Percentiles rank a stretch among this genome's conserved stretches.
Conservation (phyloP, 345 rosid genomes). For the Salix dunnii region DNA sequence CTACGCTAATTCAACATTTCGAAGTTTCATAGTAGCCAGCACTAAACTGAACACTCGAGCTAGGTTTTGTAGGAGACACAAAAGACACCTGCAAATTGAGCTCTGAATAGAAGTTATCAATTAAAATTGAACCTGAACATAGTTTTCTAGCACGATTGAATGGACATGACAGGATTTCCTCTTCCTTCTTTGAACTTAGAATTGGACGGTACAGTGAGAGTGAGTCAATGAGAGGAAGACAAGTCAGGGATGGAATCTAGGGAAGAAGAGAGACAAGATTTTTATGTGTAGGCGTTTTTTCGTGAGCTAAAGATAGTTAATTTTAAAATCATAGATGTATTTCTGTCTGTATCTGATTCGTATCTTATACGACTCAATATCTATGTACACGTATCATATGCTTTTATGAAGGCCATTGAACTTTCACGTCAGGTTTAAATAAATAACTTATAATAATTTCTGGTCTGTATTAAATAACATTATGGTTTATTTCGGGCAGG, state of each 20-base stretch:
- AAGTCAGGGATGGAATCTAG: background rate
- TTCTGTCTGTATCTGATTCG: no score
- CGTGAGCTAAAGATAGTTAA: no score
- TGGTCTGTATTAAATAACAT: no score
- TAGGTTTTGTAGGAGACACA: background rate
- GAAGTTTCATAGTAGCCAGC: constrained; percentile 31
- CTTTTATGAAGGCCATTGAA: no score
- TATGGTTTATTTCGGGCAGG: no score
- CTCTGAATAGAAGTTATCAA: background rate
- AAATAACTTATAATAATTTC: no score
- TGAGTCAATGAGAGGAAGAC: background rate
- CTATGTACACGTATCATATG: no score
- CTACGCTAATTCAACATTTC: constrained; percentile 23
- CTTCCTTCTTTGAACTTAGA: background rate
- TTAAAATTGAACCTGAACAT: background rate
- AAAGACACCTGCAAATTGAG: background rate
- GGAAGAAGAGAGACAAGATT: background rate
- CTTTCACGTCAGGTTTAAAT: no score
- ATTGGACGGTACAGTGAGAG: background rate
- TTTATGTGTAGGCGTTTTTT: no score
- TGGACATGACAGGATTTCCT: background rate
- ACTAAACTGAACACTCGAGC: background rate
- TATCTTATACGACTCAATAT: no score
- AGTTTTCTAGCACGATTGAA: background rate
- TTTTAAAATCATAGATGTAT: no score